Percentiles rank a stretch among this genome's conserved stretches.
These are phyloP conservation scores for Phytophthora megakarya DNA, from an alignment of 352 stramenopile genomes.

Conservation along the genomic window DNA sequence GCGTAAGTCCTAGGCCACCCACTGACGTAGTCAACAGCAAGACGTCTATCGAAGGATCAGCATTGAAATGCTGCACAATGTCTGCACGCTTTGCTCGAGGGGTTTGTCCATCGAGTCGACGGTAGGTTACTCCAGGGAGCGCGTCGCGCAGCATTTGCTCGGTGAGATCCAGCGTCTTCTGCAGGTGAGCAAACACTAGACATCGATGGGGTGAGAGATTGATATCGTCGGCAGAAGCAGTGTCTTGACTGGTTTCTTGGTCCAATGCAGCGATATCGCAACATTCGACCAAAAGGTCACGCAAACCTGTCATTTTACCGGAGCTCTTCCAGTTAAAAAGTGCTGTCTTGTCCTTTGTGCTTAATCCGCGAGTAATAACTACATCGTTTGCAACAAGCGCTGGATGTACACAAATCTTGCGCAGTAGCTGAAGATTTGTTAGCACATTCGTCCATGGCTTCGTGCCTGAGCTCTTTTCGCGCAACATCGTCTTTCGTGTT, in stretches of 20 bases:
- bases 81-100: conserved; percentile 62
- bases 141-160: conserved; percentile 85
- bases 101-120: conserved; percentile 93
- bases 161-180: conserved; percentile 93
- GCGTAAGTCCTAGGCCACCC: conserved; percentile 95
- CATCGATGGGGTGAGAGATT: conserved; percentile 82
- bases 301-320: conserved; percentile 91
- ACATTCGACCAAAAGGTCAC: conserved; percentile 74
- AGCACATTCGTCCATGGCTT: conserved; percentile 51
- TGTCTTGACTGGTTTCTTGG: conserved; percentile 3
- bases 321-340: conserved; percentile 76
- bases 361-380: conserved; percentile 31
- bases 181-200: conserved; percentile 96
- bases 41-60: conserved; percentile 91
- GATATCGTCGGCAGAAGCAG: conserved; percentile 10
- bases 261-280: conserved; percentile 50
- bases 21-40: conserved; percentile 96
- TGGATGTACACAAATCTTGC: conserved; percentile 96
- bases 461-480: background rate
- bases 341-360: conserved; percentile 31
- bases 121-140: conserved; percentile 77
- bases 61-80: conserved; percentile 93
- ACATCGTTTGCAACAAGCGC: conserved; percentile 65
- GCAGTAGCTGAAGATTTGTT: conserved; percentile 75
- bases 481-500: background rate